These are phyloP conservation scores for Phyllosticta citribraziliensis DNA, from an alignment of 2,329 filamentous ascomycete genomes.

Conservation along the genomic window DNA sequence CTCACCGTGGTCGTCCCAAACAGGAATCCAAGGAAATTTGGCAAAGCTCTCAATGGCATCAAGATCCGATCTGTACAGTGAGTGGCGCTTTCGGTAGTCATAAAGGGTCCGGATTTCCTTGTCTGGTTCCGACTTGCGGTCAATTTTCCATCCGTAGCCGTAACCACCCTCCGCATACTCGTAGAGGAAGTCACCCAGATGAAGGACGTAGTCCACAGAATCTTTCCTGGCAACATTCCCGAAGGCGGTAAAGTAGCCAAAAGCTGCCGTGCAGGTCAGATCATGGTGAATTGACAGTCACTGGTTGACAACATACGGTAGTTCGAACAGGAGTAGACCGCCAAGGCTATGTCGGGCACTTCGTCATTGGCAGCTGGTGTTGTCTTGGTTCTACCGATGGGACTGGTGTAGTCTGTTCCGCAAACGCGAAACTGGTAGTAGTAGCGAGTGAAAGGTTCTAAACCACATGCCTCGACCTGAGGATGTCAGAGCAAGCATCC, in stretches of 20 bases:
- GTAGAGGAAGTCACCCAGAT: constrained; percentile 37
- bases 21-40: constrained; percentile 35
- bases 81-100: constrained; percentile 35
- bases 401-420: constrained; percentile 48
- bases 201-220: constrained; percentile 32
- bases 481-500: not conserved
- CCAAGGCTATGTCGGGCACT: constrained; percentile 49
- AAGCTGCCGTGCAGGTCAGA: constrained; percentile 18
- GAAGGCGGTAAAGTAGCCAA: constrained; percentile 41
- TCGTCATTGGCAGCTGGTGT: constrained; percentile 46
- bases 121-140: constrained; percentile 24
- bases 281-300: not conserved
- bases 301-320: constrained; percentile 38
- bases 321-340: constrained; percentile 63
- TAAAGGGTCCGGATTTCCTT: constrained; percentile 33
- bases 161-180: constrained; percentile 30
- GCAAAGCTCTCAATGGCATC: constrained; percentile 31
- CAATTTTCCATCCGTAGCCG: constrained; percentile 25
- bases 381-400: constrained; percentile 59
- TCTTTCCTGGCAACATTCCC: constrained; percentile 32
- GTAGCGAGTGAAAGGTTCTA: constrained; percentile 55
- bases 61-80: constrained; percentile 31
- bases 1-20: constrained; percentile 52
- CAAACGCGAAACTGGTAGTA: constrained; percentile 62
- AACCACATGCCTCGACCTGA: constrained; percentile 51